These are phyloP conservation scores for Capsicum chinense DNA, from an alignment of 257 asterid genomes.

Conservation along the genomic window DNA sequence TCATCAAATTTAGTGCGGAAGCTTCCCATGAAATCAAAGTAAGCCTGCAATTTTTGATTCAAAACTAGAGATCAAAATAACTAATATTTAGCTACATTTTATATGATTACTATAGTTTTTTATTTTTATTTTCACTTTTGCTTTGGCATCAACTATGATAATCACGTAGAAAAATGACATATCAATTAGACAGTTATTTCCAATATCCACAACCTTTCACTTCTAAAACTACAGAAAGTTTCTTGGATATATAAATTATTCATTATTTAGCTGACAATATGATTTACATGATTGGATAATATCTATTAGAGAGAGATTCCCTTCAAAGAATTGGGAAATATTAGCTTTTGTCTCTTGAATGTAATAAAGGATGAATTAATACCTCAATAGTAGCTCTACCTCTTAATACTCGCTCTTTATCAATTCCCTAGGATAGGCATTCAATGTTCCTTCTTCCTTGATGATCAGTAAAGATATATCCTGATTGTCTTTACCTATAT, in stretches of 20 bases:
- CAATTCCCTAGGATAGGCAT: conserved; percentile 81
- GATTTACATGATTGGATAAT: conserved; percentile 1
- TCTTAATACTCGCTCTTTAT: conserved; percentile 69
- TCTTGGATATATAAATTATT: neutral
- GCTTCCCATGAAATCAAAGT: conserved; percentile 81
- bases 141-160: neutral
- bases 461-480: conserved; percentile 79
- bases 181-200: neutral
- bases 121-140: neutral
- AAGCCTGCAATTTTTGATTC: conserved; percentile 52
- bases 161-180: neutral
- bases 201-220: neutral
- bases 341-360: neutral
- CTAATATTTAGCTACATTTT: neutral
- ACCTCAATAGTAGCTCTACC: conserved; percentile 85
- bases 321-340: neutral
- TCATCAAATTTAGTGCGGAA: conserved; percentile 74
- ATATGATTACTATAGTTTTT: neutral
- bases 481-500: conserved; percentile 72
- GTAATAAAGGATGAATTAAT: conserved; percentile 30
- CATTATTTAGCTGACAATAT: neutral
- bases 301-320: conserved; percentile 15
- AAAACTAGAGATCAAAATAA: conserved; percentile 14
- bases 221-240: neutral
- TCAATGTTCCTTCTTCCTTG: conserved; percentile 80